Base-by-base conservation (phyloP, 768 basidiomycete genomes). In the Pleurotus salmoneostramineus region DNA sequence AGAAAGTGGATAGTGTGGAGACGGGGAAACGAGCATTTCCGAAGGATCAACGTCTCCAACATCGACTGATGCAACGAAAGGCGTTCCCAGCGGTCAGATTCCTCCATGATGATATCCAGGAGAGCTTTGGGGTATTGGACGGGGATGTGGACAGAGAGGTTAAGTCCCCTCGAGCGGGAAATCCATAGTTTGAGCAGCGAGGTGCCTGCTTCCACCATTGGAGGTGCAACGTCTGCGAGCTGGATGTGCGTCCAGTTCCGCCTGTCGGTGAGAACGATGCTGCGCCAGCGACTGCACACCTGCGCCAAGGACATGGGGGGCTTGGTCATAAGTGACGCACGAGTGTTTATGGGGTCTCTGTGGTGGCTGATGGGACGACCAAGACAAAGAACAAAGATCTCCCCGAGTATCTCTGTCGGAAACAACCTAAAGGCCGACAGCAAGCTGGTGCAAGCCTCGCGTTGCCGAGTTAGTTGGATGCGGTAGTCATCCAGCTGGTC, bases 201-300 rank as follows among this genome's bases (percentile, higher is more conserved):
- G 8, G 15, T 7, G 5, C 21, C 21, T 5, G 21, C 48, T 7
- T 49, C 48, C 5, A 49, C 7, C 48, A 49, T 32, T 6, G 48
- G 10, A 12, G 78, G 72, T 47, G 80, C 74, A 10, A 63, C 56
- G 37, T 85, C 83, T 49, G 75, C 74, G 65, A 89, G 85, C 80
- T 80, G 85, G 57, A 91, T 76, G n/a, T 82, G 80, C 63, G 80
- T 86, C 86, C 86, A 87, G 33, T 87, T 59, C 12, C 78, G 81
- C 1, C 74, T 63, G 61, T 86, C 82, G 21, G 66, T 67, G 35
- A 80, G 67, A 51, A 78, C 78, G n/a, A 79, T 65, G 32, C 66
- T 67, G 51, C 86, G 76, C 85, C 85, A 85, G 45, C 69, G 70
- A 55, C 69, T 72, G 65, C 85, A 90, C 17, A 83, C 78, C 76